A percentile compares a stretch with the other conserved stretches of the same genome.
Conservation (phyloP, 345 rosid genomes). For the Isatis tinctoria region DNA sequence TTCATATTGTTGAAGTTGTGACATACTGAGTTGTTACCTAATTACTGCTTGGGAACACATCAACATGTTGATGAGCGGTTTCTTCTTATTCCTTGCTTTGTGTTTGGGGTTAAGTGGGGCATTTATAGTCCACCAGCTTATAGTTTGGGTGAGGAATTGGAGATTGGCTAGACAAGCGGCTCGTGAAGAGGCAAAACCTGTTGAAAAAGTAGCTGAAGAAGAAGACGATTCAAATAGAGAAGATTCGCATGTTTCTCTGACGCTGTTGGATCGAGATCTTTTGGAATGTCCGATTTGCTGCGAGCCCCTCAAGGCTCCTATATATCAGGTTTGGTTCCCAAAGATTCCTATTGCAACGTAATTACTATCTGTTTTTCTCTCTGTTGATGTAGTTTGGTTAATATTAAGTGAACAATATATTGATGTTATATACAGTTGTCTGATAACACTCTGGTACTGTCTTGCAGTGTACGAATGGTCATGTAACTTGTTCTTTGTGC, state of each 20-base stretch:
- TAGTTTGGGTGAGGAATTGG: not conserved
- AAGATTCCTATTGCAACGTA: not conserved
- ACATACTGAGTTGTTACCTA: too few relatives aligned
- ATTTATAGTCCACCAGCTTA: not conserved
- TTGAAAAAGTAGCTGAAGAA: not conserved
- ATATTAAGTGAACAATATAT: too few relatives aligned
- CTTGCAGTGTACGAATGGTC: constrained; percentile 54
- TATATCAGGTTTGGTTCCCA: not conserved
- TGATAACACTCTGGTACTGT: not conserved
- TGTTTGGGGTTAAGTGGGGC: not conserved
- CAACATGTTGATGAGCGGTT: not conserved
- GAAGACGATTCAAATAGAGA: not conserved
- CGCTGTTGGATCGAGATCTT: not conserved
- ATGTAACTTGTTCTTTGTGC: constrained; percentile 45
- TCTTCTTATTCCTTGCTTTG: not conserved
- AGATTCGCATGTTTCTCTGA: not conserved
- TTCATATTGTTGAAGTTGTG: too few relatives aligned
- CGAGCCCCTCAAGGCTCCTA: not conserved
- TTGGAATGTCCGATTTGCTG: not conserved
- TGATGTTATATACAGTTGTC: not conserved
- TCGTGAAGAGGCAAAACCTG: not conserved
- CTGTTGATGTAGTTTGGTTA: not conserved
- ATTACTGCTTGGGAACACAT: too few relatives aligned
- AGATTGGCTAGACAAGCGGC: not conserved
- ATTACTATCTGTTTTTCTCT: not conserved